phyloP scores from a whole-genome alignment of 371 early-diverging fungal species.

The Mycotypha africana region DNA sequence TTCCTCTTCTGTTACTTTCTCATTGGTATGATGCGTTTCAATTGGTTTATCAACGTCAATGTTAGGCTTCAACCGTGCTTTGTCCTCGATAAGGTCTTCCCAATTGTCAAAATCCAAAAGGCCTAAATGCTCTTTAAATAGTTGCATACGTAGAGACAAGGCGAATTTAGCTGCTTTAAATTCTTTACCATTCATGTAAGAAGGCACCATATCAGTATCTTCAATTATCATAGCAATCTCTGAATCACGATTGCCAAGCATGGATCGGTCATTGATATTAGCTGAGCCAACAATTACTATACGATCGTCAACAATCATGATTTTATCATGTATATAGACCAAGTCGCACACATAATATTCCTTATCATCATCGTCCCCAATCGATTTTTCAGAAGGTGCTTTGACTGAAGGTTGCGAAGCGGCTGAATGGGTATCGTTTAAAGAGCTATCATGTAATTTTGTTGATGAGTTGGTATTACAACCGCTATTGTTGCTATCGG shows the following conservation, averaged over 20 bases:
- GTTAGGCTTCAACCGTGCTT: not conserved
- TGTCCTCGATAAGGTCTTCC: slow-evolving; percentile 5
- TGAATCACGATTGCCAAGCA: slow-evolving; percentile 86
- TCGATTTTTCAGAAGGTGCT: not conserved
- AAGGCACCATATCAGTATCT: slow-evolving; percentile 64
- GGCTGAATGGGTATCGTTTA: too few species aligned
- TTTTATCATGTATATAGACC: slow-evolving; percentile 89
- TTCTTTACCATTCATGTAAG: slow-evolving; percentile 70
- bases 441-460: too few species aligned
- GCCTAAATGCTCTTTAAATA: slow-evolving; percentile 87
- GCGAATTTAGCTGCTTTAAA: slow-evolving; percentile 74
- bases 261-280: slow-evolving; percentile 67
- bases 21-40: slow-evolving; percentile 3
- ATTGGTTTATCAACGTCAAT: not conserved
- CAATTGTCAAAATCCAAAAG: slow-evolving; percentile 42
- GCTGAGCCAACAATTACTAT: slow-evolving; percentile 78
- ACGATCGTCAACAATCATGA: slow-evolving; percentile 88
- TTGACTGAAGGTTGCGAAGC: not conserved
- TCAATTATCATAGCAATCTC: slow-evolving; percentile 87
- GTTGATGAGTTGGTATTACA: too few species aligned
- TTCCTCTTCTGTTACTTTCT: slow-evolving; percentile 12
- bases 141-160: slow-evolving; percentile 62
- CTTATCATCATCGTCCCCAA: slow-evolving; percentile 21
- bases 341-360: slow-evolving; percentile 72
- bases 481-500: too few species aligned